Conservation (phyloP, 768 basidiomycete species). For the Xerocomellus amylosporus region DNA sequence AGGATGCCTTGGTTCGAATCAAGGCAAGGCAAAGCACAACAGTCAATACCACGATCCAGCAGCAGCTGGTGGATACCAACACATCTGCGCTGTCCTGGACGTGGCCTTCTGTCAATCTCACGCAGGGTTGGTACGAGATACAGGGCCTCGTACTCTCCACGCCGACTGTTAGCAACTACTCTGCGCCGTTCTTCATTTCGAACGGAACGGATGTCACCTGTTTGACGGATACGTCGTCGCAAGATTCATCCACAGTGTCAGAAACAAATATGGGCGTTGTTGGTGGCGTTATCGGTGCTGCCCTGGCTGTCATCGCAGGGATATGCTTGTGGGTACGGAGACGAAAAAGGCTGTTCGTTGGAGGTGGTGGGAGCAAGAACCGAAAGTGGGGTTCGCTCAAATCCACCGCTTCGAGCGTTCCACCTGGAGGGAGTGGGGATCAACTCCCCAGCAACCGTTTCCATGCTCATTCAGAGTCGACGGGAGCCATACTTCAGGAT, state of each 20-base stretch:
- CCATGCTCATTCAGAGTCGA: slow-evolving; percentile 24
- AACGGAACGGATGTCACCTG: slow-evolving; percentile 39
- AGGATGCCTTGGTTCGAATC: slow-evolving; percentile 8
- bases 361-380: slow-evolving; percentile 29
- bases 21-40: neutral
- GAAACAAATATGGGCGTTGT: slow-evolving; percentile 42
- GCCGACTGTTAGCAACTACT: slow-evolving; percentile 12
- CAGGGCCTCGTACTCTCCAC: slow-evolving; percentile 16
- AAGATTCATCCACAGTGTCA: slow-evolving; percentile 21
- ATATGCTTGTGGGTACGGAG: slow-evolving; percentile 30
- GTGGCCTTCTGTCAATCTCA: slow-evolving; percentile 48
- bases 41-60: slow-evolving; percentile 7
- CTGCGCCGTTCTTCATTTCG: slow-evolving; percentile 35
- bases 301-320: slow-evolving; percentile 32
- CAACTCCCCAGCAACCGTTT: slow-evolving; percentile 8
- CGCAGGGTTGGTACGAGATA: slow-evolving; percentile 48
- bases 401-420: slow-evolving; percentile 20
- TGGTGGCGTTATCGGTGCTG: slow-evolving; percentile 41
- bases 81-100: slow-evolving; percentile 29
- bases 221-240: slow-evolving; percentile 16
- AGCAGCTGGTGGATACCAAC: slow-evolving; percentile 27
- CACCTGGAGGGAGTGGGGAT: neutral
- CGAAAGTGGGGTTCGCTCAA: slow-evolving; percentile 29
- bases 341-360: slow-evolving; percentile 14
- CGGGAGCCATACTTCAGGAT: slow-evolving; percentile 14